Conservation (phyloP, 345 rosid species). For the Stellera chamaejasme region DNA sequence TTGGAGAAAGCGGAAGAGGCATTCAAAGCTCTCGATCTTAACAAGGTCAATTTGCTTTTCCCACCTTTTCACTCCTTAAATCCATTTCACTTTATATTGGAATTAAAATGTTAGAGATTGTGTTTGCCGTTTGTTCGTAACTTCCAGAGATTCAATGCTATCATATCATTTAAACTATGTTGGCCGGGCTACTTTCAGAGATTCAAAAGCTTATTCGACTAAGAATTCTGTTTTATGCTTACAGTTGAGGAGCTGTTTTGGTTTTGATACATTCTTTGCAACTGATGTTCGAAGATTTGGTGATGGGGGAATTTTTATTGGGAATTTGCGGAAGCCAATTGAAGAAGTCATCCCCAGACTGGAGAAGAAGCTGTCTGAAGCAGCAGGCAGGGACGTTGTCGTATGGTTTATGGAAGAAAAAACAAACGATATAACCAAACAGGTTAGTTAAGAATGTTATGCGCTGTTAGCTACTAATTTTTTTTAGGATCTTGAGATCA, state of each 20-base stretch:
- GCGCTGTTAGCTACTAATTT: not conserved
- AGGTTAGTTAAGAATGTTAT: slow-evolving; percentile 30
- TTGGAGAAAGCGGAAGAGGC: slow-evolving; percentile 81
- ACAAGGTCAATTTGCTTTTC: slow-evolving; percentile 45
- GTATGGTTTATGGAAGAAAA: slow-evolving; percentile 97
- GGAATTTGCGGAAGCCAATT: slow-evolving; percentile 71
- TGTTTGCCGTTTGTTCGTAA: too few species aligned
- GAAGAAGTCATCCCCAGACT: slow-evolving; percentile 73
- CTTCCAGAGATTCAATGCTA: too few species aligned
- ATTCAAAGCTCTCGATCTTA: slow-evolving; percentile 89
- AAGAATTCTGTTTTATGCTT: not conserved
- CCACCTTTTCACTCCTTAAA: not conserved
- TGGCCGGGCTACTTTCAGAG: too few species aligned
- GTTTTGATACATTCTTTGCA: slow-evolving; percentile 82
- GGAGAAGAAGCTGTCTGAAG: slow-evolving; percentile 81
- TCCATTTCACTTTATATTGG: too few species aligned
- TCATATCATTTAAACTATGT: too few species aligned
- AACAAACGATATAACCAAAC: slow-evolving; percentile 71
- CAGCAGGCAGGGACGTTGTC: slow-evolving; percentile 74
- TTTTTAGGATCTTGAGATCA: not conserved
- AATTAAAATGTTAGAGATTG: too few species aligned
- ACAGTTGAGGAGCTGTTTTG: slow-evolving; percentile 84
- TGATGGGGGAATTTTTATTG: slow-evolving; percentile 90
- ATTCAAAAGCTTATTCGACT: too few species aligned
- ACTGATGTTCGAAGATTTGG: slow-evolving; percentile 92